Percentiles rank a stretch among this genome's conserved stretches.
phyloP scores from a whole-genome alignment of 768 basidiomycete genomes.

The Suillus placidus region DNA sequence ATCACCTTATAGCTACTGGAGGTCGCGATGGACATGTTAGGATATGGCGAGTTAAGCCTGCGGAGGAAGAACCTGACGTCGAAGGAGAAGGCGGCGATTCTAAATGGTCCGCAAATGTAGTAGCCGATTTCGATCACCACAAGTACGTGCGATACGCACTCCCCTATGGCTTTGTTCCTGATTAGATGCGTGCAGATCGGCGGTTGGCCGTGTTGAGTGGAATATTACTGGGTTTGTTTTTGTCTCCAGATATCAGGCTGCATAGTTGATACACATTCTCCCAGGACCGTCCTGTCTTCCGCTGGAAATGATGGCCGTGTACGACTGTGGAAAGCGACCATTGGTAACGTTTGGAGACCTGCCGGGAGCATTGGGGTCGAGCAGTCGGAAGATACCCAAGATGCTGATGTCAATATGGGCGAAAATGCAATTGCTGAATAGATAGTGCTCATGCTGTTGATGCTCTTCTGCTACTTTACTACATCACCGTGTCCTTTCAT shows the following conservation, averaged over 20 bases:
- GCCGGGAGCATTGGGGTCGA: constrained; percentile 84
- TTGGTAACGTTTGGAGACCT: constrained; percentile 82
- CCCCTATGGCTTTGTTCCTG: constrained; percentile 8
- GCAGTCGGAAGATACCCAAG: constrained; percentile 57
- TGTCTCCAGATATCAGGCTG: constrained; percentile 2
- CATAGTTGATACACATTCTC: constrained; percentile 8
- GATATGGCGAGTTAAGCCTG: constrained; percentile 84
- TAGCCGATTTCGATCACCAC: constrained; percentile 89
- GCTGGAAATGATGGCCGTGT: constrained; percentile 84
- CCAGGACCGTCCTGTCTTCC: constrained; percentile 79
- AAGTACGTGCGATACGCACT: constrained; percentile 46
- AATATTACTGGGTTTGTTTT: constrained; percentile 76
- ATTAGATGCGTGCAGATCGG: constrained; percentile 47
- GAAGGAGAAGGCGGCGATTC: constrained; percentile 42
- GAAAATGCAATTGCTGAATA: constrained; percentile 41
- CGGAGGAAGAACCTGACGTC: constrained; percentile 44
- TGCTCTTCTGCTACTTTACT: neutral
- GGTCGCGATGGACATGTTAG: constrained; percentile 84
- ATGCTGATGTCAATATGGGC: constrained; percentile 49
- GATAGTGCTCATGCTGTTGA: constrained; percentile 6
- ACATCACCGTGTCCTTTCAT: neutral
- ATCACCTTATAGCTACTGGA: constrained; percentile 93
- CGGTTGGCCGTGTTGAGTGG: constrained; percentile 90
- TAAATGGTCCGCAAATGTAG: constrained; percentile 73
- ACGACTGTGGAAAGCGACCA: constrained; percentile 82